Evolutionary conservation across 1,284 basidiomycete species (phyloP).

Genomic region (Cryptococcus sp.): DNA sequence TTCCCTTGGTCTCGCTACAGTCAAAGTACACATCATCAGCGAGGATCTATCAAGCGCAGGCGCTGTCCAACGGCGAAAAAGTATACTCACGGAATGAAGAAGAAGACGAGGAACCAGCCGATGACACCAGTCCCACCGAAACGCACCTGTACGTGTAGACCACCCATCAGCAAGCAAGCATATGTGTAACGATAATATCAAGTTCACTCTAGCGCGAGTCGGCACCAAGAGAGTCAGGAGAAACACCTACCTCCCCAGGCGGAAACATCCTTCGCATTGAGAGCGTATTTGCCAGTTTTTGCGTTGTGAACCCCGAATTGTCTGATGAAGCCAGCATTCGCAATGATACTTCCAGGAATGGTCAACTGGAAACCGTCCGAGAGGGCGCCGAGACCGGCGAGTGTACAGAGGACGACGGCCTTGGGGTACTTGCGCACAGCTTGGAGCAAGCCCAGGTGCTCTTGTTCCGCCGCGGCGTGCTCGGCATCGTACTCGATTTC

Average conservation of each 20-base stretch:
- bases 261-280: slow-evolving; percentile 7
- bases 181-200: no score
- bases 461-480: no score
- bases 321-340: slow-evolving; percentile 11
- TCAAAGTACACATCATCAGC: not conserved
- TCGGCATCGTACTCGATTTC: not conserved
- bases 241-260: slow-evolving; percentile 11
- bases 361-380: slow-evolving; percentile 11
- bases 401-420: slow-evolving; percentile 2
- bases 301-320: slow-evolving; percentile 7
- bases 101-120: slow-evolving; percentile 17
- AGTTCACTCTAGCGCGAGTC: not conserved
- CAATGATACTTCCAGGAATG: slow-evolving; percentile 14
- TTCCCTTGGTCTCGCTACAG: slow-evolving; percentile 13
- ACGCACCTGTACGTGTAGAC: not conserved
- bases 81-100: slow-evolving; percentile 11
- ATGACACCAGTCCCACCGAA: slow-evolving; percentile 9
- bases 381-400: slow-evolving; percentile 1
- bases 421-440: slow-evolving; percentile 2
- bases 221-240: not conserved
- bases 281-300: slow-evolving; percentile 1
- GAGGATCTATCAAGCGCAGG: not conserved
- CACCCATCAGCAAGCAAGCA: not conserved
- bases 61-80: not conserved
- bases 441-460: no score